Percentiles rank a stretch among this genome's conserved stretches.
phyloP scores from a whole-genome alignment of 371 early-diverging fungal species.

The Syncephalastrum monosporum region DNA sequence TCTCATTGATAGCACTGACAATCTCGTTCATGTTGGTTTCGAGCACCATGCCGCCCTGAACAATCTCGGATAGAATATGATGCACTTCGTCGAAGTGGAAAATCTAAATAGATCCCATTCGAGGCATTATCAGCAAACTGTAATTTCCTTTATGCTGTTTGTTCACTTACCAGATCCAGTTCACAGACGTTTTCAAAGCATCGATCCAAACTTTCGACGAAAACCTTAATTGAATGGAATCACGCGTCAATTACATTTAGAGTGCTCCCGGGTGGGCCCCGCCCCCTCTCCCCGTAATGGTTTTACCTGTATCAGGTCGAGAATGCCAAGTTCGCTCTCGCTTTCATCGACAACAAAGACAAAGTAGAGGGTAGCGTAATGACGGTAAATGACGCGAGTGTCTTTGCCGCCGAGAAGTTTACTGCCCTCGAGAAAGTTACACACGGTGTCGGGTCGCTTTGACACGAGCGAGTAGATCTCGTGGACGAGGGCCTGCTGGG shows the following conservation, averaged over 20 bases:
- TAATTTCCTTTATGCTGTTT: slow-evolving; percentile 2
- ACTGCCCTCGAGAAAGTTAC: slow-evolving; percentile 91
- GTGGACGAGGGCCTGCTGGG: slow-evolving; percentile 80
- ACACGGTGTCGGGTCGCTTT: slow-evolving; percentile 82
- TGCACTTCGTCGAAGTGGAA: slow-evolving; percentile 82
- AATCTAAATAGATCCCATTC: slow-evolving; percentile 40
- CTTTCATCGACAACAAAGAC: slow-evolving; percentile 94
- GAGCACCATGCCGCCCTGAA: slow-evolving; percentile 76
- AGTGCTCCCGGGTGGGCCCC: no score
- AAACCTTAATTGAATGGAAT: slow-evolving; percentile 57
- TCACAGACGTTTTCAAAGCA: slow-evolving; percentile 97
- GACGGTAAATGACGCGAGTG: slow-evolving; percentile 90
- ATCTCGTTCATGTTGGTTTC: slow-evolving; percentile 70
- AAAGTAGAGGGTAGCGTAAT: slow-evolving; percentile 93
- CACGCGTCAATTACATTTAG: neutral
- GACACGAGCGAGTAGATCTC: slow-evolving; percentile 84
- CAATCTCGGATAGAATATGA: slow-evolving; percentile 74
- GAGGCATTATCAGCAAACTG: neutral
- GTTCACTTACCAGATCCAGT: slow-evolving; percentile 75
- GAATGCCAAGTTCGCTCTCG: slow-evolving; percentile 93
- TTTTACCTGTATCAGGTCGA: slow-evolving; percentile 89
- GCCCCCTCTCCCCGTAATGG: neutral
- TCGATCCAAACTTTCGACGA: slow-evolving; percentile 92
- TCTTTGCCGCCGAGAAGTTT: slow-evolving; percentile 82
- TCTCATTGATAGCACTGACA: slow-evolving; percentile 59